Evolutionary conservation across 176 grass and related monocot genomes (phyloP).

Genomic region (Secale cereale): DNA sequence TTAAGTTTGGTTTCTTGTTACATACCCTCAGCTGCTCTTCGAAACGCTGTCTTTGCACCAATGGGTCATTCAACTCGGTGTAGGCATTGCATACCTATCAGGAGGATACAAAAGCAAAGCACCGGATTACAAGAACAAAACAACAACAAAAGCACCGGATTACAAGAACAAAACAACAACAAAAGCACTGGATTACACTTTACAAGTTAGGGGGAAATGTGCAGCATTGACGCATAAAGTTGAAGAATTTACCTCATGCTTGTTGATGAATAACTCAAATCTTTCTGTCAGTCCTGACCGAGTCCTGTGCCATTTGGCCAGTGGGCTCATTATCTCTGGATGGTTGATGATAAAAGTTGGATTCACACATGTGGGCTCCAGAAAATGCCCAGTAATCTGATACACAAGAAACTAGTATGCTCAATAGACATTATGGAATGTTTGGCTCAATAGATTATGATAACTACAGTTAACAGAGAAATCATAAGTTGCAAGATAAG

Average conservation of each 20-base stretch:
- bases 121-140: no score
- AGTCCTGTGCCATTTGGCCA: conserved; percentile 78
- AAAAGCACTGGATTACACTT: no score
- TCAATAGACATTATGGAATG: neutral
- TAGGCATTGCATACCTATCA: conserved; percentile 14
- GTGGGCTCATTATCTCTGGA: conserved; percentile 89
- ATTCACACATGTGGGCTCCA: conserved; percentile 71
- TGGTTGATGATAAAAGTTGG: conserved; percentile 85
- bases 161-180: no score
- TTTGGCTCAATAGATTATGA: neutral
- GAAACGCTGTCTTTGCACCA: neutral
- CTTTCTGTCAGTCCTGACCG: conserved; percentile 59
- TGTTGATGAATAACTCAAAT: conserved; percentile 86
- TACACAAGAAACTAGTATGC: neutral
- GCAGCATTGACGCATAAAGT: neutral
- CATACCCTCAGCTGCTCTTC: neutral
- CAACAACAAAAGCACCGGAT: no score
- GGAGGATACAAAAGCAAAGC: neutral
- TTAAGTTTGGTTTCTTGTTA: neutral
- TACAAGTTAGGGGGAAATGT: neutral
- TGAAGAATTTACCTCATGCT: conserved; percentile 50
- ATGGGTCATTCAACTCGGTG: conserved; percentile 4
- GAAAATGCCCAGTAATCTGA: conserved; percentile 73
- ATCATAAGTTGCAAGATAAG: neutral
- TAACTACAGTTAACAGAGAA: neutral